phyloP scores from a whole-genome alignment of 2,329 filamentous ascomycete species.

The Bipolaris sorokiniana region DNA sequence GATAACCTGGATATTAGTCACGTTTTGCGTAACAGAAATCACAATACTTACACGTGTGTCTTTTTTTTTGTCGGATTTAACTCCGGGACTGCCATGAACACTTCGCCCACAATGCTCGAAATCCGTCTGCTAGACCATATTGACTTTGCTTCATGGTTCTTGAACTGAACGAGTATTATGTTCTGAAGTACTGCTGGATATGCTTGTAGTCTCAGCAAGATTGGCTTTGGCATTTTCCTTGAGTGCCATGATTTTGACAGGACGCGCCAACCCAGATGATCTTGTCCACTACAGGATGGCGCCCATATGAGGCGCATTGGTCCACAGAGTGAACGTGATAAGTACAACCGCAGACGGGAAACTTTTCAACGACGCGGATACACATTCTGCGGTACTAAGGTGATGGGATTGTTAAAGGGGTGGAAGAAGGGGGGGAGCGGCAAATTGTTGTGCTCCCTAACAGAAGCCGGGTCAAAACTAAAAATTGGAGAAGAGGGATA shows the following conservation, averaged over 20 bases:
- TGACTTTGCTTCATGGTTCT: background rate
- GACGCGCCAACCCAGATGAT: constrained; percentile 40
- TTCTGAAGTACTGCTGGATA: background rate
- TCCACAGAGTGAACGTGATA: constrained; percentile 48
- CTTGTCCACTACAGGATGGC: constrained; percentile 39
- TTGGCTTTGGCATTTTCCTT: background rate
- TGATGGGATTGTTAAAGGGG: background rate
- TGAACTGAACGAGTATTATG: too few relatives aligned
- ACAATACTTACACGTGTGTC: background rate
- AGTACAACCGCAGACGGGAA: constrained; percentile 46
- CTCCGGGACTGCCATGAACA: background rate
- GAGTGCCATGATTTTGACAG: constrained; percentile 29
- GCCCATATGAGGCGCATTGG: constrained; percentile 41
- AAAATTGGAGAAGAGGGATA: background rate
- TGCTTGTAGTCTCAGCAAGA: background rate
- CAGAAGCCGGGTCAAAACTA: background rate
- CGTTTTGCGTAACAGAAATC: too few relatives aligned
- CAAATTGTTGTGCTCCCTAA: background rate
- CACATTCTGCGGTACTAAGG: constrained; percentile 36
- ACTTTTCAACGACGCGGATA: constrained; percentile 45
- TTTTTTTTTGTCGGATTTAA: background rate
- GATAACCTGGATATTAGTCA: background rate
- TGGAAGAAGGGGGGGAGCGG: too few relatives aligned
- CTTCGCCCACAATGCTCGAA: background rate
- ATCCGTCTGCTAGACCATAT: background rate